Evolutionary conservation across 1,139 yeast species (phyloP), one percentile per base, ranked within the genome.

Genomic region (Suzukiozyma palmioleophila): DNA sequence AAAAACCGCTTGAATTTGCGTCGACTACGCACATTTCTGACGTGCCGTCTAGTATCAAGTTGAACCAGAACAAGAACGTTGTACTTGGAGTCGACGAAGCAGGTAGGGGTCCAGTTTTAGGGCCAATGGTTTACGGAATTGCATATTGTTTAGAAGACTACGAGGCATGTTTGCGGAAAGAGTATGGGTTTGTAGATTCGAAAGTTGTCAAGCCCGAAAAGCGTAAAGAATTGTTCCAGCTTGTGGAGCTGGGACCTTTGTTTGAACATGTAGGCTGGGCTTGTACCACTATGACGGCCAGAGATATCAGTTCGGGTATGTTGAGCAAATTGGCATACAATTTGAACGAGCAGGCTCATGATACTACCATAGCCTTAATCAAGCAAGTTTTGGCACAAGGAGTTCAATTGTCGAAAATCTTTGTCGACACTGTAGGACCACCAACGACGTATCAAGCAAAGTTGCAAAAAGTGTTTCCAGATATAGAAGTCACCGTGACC

Each of bases 381-480:
- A 76, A 75, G 45, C 60, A 58, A 16, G 81, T 86, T 0, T 39
- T 86, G 3, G 75, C 73, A 22, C 63, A 66, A 33, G 85, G 88
- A 0, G 81, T 86, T 14, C 77, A 79, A 33, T 59, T 92, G 2
- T 69, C 66, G 16, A 86, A 85, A 52, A 75, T 90, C 0, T 94
- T 74, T 57, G 92, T 94, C 7, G 99, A 94, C 56, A 94, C 99
- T 0, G 98, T 94, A 27, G 98, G 99, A 0, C 97, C 97, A 1
- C 97, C 98, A 5, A 76, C 63, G 0, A 68, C 84, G 32, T 94
- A 94, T 56, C 95, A 86, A 53, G 77, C 73, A 15, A 92, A 90
- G 58, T 66, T 94, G 37, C 75, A 78, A 44, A 60, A 62, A 22
- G 61, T 77, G 39, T 94, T 94, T 54, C 96, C 97, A 0, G 62